These are phyloP conservation scores for Ustilago shanxiensis DNA, from an alignment of 1,284 basidiomycete species.

Conservation along the genomic window DNA sequence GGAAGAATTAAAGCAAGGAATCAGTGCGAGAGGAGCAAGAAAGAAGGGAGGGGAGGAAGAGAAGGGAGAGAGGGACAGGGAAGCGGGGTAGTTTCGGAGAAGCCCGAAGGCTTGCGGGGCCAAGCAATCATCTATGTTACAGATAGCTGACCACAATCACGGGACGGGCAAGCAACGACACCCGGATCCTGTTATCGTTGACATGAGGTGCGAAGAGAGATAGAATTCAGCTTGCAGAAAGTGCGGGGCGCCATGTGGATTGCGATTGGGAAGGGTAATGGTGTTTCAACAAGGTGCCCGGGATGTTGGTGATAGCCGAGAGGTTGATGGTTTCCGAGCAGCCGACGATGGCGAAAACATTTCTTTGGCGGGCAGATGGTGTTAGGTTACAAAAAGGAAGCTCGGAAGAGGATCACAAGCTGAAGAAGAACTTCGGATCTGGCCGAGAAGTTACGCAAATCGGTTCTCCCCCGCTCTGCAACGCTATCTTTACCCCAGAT, in stretches of 20 bases:
- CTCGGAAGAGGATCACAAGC: conserved; percentile 20
- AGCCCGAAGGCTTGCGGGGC: conserved; percentile 39
- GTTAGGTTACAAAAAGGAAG: conserved; percentile 30
- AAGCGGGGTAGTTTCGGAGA: conserved; percentile 39
- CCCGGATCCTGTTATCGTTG: conserved; percentile 28
- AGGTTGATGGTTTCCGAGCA: conserved; percentile 30
- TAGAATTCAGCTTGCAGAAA: conserved; percentile 9
- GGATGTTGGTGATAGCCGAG: conserved; percentile 20
- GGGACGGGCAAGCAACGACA: conserved; percentile 12
- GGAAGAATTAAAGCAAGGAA: background rate
- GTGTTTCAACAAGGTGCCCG: background rate
- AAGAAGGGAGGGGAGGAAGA: background rate
- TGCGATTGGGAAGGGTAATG: conserved; percentile 9
- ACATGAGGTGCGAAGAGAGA: background rate
- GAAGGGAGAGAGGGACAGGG: background rate
- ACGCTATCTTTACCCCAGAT: background rate
- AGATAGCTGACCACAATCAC: conserved; percentile 26
- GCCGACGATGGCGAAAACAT: conserved; percentile 9
- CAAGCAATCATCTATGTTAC: conserved; percentile 33
- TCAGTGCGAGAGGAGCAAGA: background rate
- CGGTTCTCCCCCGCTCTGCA: conserved; percentile 9
- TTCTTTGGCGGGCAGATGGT: conserved; percentile 18
- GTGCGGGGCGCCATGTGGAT: conserved; percentile 46
- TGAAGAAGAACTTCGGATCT: background rate
- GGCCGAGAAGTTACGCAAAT: background rate